These are phyloP conservation scores for Priceomyces castillae DNA, from an alignment of 805 yeast genomes.

Conservation along the genomic window DNA sequence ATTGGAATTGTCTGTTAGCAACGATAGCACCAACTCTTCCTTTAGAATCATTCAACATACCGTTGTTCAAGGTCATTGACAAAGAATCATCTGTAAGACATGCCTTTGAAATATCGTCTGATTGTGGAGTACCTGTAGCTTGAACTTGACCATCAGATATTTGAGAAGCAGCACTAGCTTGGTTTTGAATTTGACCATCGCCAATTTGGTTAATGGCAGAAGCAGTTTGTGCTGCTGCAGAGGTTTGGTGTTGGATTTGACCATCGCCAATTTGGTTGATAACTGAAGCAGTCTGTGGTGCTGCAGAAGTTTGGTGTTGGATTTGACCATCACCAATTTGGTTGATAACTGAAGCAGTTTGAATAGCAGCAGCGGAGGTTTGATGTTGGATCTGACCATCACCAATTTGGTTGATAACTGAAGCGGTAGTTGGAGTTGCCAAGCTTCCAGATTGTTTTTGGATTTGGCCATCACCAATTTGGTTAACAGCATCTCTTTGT, in stretches of 20 bases:
- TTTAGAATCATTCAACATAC: conserved; percentile 32
- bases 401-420: conserved; percentile 30
- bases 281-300: conserved; percentile 36
- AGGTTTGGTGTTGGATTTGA: conserved; percentile 46
- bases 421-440: conserved; percentile 21
- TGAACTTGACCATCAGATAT: conserved; percentile 35
- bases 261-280: conserved; percentile 47
- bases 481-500: conserved; percentile 43
- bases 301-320: conserved; percentile 42
- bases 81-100: conserved; percentile 44
- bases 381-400: conserved; percentile 36
- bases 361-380: conserved; percentile 24
- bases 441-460: conserved; percentile 40
- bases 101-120: conserved; percentile 25
- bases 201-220: conserved; percentile 26
- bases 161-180: conserved; percentile 22
- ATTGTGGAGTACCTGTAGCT: conserved; percentile 17
- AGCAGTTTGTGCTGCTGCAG: conserved; percentile 24
- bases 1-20: conserved; percentile 69
- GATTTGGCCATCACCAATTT: conserved; percentile 62
- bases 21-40: conserved; percentile 47
- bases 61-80: conserved; percentile 17
- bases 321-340: conserved; percentile 65
- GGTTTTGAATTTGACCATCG: conserved; percentile 35
- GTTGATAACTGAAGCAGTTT: conserved; percentile 41